Evolutionary conservation across 2,329 filamentous ascomycete genomes (phyloP), one percentile per base, ranked within the genome.

Genomic region (Amylocarpus encephaloides): DNA sequence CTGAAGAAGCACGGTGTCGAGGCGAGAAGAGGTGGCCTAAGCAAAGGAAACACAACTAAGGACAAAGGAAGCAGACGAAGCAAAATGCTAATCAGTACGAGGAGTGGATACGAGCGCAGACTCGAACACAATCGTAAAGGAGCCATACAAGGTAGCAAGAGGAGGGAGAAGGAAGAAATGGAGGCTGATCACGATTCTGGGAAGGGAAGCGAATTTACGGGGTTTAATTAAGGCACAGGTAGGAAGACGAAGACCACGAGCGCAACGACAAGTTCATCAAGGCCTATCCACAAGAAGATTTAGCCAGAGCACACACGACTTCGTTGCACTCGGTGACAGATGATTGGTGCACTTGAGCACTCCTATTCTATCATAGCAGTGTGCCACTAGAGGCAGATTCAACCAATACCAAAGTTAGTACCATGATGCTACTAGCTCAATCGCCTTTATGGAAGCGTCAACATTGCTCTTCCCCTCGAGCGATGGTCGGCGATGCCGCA

Each of bases 1-100:
- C 69, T 98, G 58, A 94, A 88, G 74, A 81, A 81, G 65, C 76
- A 83, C 58, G 93, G 93, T 5, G 86, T 96, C 9, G 86, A 91
- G 67, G 83, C 81, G 2, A 76, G 90, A 39, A 70, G 80, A 61
- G 67, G 61, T 9, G 63, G 63, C 2, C 64, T 67, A 41, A 62
- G 63, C 6, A 64, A 68, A 47, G 69, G 69, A 47, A 72, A 67
- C 15, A 57, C 57, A 22, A 61, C 59, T 29, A 58, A 50, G 32
- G 52, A 43, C 9, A 57, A 57, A 42, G 54, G 50, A 2, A 66
- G 68, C 32, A 57, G 53, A 16, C 60, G 59, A 26, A 52, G 56
- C 5, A 62, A 51, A 39, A 66, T 70, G 48, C 81, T 82, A 64
- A 97, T 97, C 61, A 92, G 89, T 57, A 88, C 85, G 1, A 87